Conservation (phyloP, 768 basidiomycete genomes). For the Polyporus arcularius region DNA sequence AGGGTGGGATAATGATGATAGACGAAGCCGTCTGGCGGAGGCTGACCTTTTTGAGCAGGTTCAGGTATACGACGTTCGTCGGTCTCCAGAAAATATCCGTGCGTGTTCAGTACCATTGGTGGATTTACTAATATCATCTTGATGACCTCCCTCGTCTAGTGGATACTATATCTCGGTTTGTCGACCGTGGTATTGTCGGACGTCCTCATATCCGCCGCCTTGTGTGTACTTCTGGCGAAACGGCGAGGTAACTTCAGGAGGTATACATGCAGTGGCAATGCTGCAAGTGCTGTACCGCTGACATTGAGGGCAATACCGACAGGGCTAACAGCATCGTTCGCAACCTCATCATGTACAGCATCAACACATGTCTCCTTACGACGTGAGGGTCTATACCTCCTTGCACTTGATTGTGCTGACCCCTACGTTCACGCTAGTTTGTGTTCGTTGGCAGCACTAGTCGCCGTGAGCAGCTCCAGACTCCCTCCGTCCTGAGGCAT, state of each 20-base stretch:
- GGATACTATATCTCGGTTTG: background rate
- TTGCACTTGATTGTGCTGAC: background rate
- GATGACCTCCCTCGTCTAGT: background rate
- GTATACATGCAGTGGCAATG: background rate
- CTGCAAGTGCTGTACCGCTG: background rate
- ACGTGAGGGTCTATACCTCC: background rate
- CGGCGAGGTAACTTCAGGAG: background rate
- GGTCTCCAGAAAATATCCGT: background rate
- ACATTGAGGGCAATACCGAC: background rate
- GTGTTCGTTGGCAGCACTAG: constrained; percentile 20
- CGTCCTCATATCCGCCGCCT: background rate
- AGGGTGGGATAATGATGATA: too few relatives aligned
- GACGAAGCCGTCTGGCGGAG: background rate
- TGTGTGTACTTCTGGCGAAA: background rate
- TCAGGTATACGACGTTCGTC: background rate
- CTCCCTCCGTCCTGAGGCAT: too few relatives aligned
- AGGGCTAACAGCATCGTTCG: background rate
- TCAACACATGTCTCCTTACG: background rate
- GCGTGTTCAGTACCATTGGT: background rate
- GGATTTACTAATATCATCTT: background rate
- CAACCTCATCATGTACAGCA: background rate
- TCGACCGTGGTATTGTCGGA: background rate
- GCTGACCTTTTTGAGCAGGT: background rate
- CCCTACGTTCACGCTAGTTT: constrained; percentile 4
- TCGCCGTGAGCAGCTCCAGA: background rate